Conservation (phyloP, 495 filamentous ascomycete genomes). For the Podospora australis region DNA sequence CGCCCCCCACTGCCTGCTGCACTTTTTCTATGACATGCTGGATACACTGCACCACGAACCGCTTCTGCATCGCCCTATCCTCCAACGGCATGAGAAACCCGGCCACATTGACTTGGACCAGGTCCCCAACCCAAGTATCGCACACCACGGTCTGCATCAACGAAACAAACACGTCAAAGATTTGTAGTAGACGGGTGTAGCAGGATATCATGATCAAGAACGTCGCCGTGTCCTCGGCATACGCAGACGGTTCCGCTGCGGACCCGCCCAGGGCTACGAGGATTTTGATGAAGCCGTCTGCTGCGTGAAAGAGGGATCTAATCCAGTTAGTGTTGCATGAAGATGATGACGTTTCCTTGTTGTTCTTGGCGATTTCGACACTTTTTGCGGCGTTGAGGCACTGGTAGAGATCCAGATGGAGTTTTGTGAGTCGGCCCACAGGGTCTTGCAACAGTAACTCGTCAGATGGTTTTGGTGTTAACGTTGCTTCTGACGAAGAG, state of each 20-base stretch:
- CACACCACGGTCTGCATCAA: no score
- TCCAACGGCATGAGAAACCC: no score
- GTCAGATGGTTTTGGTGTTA: not conserved
- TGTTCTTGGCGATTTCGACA: not conserved
- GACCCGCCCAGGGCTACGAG: not conserved
- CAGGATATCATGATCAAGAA: not conserved
- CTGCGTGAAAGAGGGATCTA: not conserved
- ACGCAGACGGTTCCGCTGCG: no score
- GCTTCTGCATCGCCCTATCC: no score
- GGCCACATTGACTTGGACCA: no score
- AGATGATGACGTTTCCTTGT: not conserved
- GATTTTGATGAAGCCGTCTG: not conserved
- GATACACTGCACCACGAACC: no score
- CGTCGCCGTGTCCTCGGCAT: not conserved
- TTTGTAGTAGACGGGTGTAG: not conserved
- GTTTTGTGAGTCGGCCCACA: not conserved
- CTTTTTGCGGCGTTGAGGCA: not conserved
- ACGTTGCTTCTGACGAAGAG: not conserved
- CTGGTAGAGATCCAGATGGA: not conserved
- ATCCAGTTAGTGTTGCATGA: not conserved
- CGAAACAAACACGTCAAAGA: not conserved
- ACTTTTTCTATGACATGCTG: no score
- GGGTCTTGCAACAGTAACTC: not conserved
- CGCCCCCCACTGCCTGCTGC: no score
- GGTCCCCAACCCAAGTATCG: no score